Conservation (phyloP, 345 rosid genomes). For the Erucastrum elatum region DNA sequence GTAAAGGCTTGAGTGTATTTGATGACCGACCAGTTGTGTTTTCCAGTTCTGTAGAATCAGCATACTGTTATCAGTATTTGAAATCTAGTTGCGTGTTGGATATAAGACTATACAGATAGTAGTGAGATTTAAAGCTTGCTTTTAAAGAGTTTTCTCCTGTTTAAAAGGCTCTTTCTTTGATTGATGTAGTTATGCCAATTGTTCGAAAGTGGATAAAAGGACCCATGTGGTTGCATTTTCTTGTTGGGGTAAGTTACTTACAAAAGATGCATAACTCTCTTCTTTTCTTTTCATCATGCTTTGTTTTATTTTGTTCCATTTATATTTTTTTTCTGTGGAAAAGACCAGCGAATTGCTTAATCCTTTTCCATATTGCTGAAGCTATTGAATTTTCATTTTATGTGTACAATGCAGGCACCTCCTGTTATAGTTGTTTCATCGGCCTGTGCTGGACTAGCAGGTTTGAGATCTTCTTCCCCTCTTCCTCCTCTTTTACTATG, state of each 20-base stretch:
- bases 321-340: neutral
- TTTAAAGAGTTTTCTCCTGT: too few species aligned
- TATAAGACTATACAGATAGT: neutral
- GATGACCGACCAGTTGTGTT: neutral
- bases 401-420: slow-evolving; percentile 65
- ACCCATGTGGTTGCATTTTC: slow-evolving; percentile 96
- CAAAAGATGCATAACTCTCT: neutral
- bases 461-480: slow-evolving; percentile 38
- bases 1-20: slow-evolving; percentile 1
- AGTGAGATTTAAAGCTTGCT: slow-evolving; percentile 13
- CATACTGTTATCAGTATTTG: neutral
- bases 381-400: neutral
- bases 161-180: neutral
- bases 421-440: slow-evolving; percentile 93
- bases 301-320: neutral
- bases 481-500: neutral
- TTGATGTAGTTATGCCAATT: slow-evolving; percentile 73
- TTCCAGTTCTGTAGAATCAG: neutral
- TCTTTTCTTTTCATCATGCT: neutral
- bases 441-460: slow-evolving; percentile 88
- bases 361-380: neutral
- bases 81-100: neutral
- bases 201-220: slow-evolving; percentile 75
- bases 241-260: slow-evolving; percentile 73
- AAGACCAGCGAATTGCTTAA: neutral